Conservation (phyloP, 83 land plant species). For the Diphasiastrum complanatum region DNA sequence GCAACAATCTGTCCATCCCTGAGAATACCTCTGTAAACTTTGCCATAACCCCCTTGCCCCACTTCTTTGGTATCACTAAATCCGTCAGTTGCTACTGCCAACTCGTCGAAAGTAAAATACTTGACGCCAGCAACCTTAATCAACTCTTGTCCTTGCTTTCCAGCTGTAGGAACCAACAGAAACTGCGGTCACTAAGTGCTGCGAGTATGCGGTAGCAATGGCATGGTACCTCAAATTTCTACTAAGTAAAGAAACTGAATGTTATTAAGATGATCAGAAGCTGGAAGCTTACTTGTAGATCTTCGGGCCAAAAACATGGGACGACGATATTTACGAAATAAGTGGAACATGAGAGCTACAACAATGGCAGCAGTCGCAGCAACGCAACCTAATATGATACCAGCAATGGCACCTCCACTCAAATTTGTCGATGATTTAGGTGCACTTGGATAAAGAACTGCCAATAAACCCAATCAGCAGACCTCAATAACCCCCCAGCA, state of each 20-base stretch:
- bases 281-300: too few relatives aligned
- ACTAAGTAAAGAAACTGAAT: too few relatives aligned
- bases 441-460: too few relatives aligned
- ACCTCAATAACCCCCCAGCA: background rate
- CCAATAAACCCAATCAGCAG: conserved; percentile 3
- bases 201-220: too few relatives aligned
- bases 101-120: conserved; percentile 4
- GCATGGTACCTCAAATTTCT: too few relatives aligned
- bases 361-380: conserved; percentile 1
- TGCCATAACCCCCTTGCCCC: conserved; percentile 30
- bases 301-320: background rate
- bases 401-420: conserved; percentile 25
- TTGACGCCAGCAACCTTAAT: conserved; percentile 5
- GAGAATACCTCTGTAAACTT: conserved; percentile 24
- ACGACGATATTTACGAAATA: background rate
- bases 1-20: conserved; percentile 19
- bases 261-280: too few relatives aligned
- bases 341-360: background rate
- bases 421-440: conserved; percentile 21
- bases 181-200: too few relatives aligned
- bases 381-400: conserved; percentile 11
- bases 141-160: background rate
- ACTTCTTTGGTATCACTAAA: conserved; percentile 9
- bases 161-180: background rate
- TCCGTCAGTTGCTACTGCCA: conserved; percentile 15